Base-by-base conservation (phyloP, 306 rosid species). In the Cicer arietinum region DNA sequence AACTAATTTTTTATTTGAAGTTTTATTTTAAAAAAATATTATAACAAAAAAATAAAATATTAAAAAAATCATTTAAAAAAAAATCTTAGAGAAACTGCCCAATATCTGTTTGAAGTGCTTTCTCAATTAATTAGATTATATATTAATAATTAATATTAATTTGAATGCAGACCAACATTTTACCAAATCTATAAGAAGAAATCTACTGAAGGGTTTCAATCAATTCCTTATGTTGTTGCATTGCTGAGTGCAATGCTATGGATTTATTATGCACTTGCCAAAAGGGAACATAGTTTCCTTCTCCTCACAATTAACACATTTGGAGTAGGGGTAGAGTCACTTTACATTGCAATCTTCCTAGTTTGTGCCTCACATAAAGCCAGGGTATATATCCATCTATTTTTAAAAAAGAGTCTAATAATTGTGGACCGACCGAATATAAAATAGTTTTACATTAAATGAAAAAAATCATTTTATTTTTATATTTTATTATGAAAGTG, bases 241-340 rank as follows among this genome's bases (percentile, higher is more conserved):
- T 82, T 95, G 1, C 81, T 95, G 43, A 95, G 99, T 48, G 90
- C 85, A 7, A 90, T 88, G 96, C 80, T 92, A 7, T 90, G 95
- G 96, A 86, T 95, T 4, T 95, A 92, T 84, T 95, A 95, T 1
- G 99, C 93, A 1, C 64, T 86, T 12, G 84, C 89, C n/a, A 89
- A 92, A 73, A 67, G 67, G 6, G 82, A 84, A 13, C 77, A 90
- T 7, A 82, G 63, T 60, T 81, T 92, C 5, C 83, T 92, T 75
- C 91, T 95, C 75, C 82, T 92, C 75, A 89, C 98, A 63, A 88
- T 95, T 83, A 95, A 95, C 85, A 80, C 90, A 8, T 79, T 86
- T 65, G 99, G 99, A 14, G 75, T 89, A 69, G 78, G 90, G 2
- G 83, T 92, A 4, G 99, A 95, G 62, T 7, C 90, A 1, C 4